These are phyloP conservation scores for Pythium sp. DNA, from an alignment of 352 stramenopile genomes.

Conservation along the genomic window DNA sequence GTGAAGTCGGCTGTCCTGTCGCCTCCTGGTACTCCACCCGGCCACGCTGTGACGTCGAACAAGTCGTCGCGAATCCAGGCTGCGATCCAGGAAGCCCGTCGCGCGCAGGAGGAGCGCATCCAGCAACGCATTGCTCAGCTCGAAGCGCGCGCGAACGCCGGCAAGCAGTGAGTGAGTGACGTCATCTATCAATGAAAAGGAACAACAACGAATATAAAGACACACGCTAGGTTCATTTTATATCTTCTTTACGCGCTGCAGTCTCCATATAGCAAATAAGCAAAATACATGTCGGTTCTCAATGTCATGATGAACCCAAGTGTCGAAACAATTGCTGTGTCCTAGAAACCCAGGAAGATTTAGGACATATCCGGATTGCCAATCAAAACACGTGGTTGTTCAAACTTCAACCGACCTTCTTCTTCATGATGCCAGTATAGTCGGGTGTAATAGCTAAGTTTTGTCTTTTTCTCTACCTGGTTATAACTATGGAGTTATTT, in stretches of 20 bases:
- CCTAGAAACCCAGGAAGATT: not conserved
- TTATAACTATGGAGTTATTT: too few species aligned
- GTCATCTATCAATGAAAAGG: not conserved
- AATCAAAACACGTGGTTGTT: not conserved
- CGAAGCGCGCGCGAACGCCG: constrained; percentile 10
- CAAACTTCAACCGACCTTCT: not conserved
- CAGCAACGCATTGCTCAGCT: constrained; percentile 66
- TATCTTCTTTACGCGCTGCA: not conserved
- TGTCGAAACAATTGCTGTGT: not conserved
- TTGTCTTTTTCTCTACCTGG: too few species aligned
- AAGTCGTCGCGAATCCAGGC: constrained; percentile 47
- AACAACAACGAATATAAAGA: constrained; percentile 4
- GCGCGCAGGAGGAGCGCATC: constrained; percentile 51
- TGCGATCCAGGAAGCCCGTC: constrained; percentile 51
- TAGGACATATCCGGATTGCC: not conserved
- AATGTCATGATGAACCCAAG: not conserved
- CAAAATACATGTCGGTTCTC: too few species aligned
- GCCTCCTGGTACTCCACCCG: constrained; percentile 29
- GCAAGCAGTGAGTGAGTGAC: constrained; percentile 7
- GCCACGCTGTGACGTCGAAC: constrained; percentile 27
- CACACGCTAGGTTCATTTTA: not conserved
- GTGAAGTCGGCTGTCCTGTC: constrained; percentile 11
- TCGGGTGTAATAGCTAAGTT: not conserved
- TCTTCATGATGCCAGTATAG: not conserved
- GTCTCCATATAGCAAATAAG: not conserved